Conservation (phyloP, 202 grass and related monocot species). For the Carex arenaria region DNA sequence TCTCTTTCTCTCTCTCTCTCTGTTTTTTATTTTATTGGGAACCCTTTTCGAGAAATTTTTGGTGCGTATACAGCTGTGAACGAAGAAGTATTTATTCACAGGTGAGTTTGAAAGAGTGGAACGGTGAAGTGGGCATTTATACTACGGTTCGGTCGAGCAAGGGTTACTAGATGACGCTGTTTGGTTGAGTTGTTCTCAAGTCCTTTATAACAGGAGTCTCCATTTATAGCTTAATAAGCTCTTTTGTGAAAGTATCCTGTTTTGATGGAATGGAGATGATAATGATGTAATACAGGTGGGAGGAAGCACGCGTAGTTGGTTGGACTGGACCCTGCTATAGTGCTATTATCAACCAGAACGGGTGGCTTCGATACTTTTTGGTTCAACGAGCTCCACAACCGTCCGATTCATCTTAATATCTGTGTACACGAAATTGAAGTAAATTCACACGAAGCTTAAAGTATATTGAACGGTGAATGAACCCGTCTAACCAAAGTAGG, state of each 20-base stretch:
- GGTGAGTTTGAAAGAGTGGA: background rate
- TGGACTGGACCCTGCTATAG: background rate
- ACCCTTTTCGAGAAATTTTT: background rate
- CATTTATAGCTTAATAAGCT: background rate
- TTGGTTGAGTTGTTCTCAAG: background rate
- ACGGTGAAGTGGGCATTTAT: constrained; percentile 4
- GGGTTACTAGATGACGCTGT: background rate
- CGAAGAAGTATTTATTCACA: background rate
- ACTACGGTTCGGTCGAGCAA: background rate
- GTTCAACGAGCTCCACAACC: too few species aligned
- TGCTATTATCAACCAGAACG: too few species aligned
- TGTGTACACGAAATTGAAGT: too few species aligned
- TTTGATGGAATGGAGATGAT: background rate
- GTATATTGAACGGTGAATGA: too few species aligned
- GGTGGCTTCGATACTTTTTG: too few species aligned
- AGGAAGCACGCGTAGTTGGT: constrained; percentile 1
- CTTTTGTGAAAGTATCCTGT: background rate
- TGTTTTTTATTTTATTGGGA: too few species aligned
- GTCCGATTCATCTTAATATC: too few species aligned
- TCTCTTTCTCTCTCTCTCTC: background rate
- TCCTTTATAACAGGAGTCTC: background rate
- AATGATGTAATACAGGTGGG: background rate
- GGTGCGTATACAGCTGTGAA: constrained; percentile 1
- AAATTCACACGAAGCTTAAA: too few species aligned
- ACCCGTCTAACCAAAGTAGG: too few species aligned